Percentiles rank a stretch among this genome's conserved stretches.
Conservation (phyloP, 2,329 filamentous ascomycete genomes). For the Capronia epimyces region DNA sequence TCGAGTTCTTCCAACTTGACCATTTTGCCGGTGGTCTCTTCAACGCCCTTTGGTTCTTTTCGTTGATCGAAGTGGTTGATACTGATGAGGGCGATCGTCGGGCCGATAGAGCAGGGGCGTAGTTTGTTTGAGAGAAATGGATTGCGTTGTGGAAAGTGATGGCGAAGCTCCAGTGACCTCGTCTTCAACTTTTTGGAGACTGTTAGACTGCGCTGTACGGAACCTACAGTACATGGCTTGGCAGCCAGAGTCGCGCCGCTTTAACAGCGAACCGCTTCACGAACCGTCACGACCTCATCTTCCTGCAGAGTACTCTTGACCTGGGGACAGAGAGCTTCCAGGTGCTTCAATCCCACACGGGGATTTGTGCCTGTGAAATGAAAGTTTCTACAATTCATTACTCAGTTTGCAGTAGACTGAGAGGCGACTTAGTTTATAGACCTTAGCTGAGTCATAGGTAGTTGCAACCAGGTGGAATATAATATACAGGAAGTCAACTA, state of each 20-base stretch:
- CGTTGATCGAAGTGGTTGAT: not conserved
- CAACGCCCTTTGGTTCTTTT: not conserved
- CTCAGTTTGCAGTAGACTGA: too few relatives aligned
- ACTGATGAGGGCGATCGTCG: not conserved
- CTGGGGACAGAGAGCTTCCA: too few relatives aligned
- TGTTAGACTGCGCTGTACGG: not conserved
- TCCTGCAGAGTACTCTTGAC: too few relatives aligned
- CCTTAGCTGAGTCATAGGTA: too few relatives aligned
- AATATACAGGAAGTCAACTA: too few relatives aligned
- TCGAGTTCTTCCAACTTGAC: constrained; percentile 95
- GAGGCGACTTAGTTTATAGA: too few relatives aligned
- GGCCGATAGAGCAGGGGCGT: not conserved
- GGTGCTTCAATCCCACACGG: too few relatives aligned
- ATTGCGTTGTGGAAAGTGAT: not conserved
- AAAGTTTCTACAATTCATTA: too few relatives aligned
- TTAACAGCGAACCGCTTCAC: too few relatives aligned
- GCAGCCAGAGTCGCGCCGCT: not conserved
- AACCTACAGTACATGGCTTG: not conserved
- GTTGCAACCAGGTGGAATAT: too few relatives aligned
- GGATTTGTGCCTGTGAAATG: too few relatives aligned
- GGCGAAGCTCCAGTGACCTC: not conserved
- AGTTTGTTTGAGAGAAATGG: not conserved
- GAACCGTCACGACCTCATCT: too few relatives aligned
- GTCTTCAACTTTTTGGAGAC: not conserved
- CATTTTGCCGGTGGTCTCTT: constrained; percentile 50